These are phyloP conservation scores for Aspergillus campestris DNA, from an alignment of 495 filamentous ascomycete species.

Conservation along the genomic window DNA sequence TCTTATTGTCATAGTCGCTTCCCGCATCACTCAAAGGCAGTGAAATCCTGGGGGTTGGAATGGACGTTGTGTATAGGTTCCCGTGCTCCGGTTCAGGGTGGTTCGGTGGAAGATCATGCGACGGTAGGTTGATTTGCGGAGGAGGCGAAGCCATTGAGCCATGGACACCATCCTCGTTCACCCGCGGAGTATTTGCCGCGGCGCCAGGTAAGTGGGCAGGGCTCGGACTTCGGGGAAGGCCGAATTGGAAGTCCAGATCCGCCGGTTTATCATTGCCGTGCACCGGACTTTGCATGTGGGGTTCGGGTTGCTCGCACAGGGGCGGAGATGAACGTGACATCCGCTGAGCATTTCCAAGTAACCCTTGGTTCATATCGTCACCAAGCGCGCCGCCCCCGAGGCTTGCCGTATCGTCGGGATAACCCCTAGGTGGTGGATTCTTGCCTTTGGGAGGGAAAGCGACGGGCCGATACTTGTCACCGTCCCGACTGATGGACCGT, in stretches of 20 bases:
- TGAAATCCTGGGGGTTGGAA: constrained; percentile 32
- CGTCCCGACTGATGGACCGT: constrained; percentile 54
- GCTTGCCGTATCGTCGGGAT: constrained; percentile 53
- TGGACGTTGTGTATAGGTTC: constrained; percentile 11
- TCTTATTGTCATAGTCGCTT: constrained; percentile 56
- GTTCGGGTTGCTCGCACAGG: constrained; percentile 21
- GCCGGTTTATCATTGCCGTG: constrained; percentile 2
- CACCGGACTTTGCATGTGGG: constrained; percentile 7
- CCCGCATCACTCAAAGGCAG: constrained; percentile 41
- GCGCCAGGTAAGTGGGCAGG: constrained; percentile 11
- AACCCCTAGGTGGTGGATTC: constrained; percentile 42
- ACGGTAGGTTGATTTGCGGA: constrained; percentile 10
- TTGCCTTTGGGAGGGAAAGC: constrained; percentile 51
- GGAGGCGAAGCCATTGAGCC: no score
- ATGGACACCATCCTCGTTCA: not conserved
- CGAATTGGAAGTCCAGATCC: constrained; percentile 14
- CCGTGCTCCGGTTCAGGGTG: constrained; percentile 4
- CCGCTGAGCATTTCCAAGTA: constrained; percentile 53
- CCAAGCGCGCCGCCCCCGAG: constrained; percentile 43
- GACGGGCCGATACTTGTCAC: constrained; percentile 81
- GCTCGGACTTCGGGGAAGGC: constrained; percentile 14
- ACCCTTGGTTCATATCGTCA: constrained; percentile 51
- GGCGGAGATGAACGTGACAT: constrained; percentile 59
- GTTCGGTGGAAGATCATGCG: constrained; percentile 12
- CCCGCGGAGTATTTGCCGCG: constrained; percentile 5